A percentile compares a stretch with the other conserved stretches of the same genome.
Conservation (phyloP, 2,329 filamentous ascomycete species). For the Geosmithia flava region DNA sequence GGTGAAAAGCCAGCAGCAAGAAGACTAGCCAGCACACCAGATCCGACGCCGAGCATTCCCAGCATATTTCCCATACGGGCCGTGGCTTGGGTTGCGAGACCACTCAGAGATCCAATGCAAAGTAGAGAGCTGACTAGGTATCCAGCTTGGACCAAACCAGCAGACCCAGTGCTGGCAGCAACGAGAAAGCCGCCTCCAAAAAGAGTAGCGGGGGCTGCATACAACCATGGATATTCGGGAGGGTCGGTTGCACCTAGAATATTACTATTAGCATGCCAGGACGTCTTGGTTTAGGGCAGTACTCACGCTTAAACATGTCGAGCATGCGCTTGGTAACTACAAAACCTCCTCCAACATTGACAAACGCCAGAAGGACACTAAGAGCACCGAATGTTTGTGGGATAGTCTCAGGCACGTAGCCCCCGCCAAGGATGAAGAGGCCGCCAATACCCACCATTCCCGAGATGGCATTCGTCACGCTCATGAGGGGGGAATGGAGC, state of each 20-base stretch:
- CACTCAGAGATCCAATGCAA: slow-evolving; percentile 74
- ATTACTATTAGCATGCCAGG: background rate
- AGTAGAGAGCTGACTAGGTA: slow-evolving; percentile 77
- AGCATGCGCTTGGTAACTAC: slow-evolving; percentile 90
- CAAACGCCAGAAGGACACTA: slow-evolving; percentile 75
- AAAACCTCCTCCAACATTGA: slow-evolving; percentile 81
- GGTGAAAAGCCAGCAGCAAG: slow-evolving; percentile 69
- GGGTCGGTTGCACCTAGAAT: slow-evolving; percentile 61
- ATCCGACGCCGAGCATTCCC: slow-evolving; percentile 73
- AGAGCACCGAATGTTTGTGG: slow-evolving; percentile 67
- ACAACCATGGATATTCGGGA: slow-evolving; percentile 79
- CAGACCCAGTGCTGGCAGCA: slow-evolving; percentile 69
- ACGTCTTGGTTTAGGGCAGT: background rate
- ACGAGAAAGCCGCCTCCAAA: slow-evolving; percentile 75
- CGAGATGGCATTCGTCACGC: slow-evolving; percentile 85
- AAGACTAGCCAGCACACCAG: slow-evolving; percentile 73
- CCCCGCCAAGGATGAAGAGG: slow-evolving; percentile 79
- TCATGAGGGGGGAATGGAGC: slow-evolving; percentile 82
- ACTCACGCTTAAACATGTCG: slow-evolving; percentile 71
- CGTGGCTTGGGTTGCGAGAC: slow-evolving; percentile 70
- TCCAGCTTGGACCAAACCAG: slow-evolving; percentile 74
- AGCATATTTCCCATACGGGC: slow-evolving; percentile 77
- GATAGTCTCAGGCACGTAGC: slow-evolving; percentile 63
- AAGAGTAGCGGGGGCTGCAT: slow-evolving; percentile 61
- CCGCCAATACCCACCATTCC: slow-evolving; percentile 86